Conservation (phyloP, 108 stramenopile species). For the Aurantiochytrium sp. region DNA sequence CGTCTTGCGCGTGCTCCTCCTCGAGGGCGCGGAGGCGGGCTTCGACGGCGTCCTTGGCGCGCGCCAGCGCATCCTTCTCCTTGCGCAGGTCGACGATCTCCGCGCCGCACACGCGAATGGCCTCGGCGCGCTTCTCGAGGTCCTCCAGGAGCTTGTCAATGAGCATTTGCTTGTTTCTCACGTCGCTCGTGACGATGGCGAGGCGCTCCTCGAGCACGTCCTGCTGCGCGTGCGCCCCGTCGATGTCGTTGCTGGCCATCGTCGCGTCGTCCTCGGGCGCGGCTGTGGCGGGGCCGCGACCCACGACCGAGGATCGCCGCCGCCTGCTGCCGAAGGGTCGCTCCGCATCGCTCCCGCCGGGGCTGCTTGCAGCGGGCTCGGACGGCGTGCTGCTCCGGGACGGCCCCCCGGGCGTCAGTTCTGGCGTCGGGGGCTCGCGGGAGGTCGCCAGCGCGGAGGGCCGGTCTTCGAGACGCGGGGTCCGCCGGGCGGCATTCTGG, state of each 20-base stretch:
- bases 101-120: background rate
- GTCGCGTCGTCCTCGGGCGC: background rate
- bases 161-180: background rate
- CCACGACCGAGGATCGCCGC: too few species aligned
- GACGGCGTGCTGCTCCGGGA: too few species aligned
- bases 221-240: too few species aligned
- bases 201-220: background rate
- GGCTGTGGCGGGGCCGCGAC: too few species aligned
- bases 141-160: slow-evolving; percentile 5
- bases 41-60: background rate
- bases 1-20: background rate
- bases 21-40: background rate
- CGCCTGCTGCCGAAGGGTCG: too few species aligned
- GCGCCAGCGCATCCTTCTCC: background rate
- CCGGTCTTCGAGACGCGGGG: too few species aligned
- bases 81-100: slow-evolving; percentile 20
- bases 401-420: too few species aligned
- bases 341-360: too few species aligned
- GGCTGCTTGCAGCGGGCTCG: too few species aligned
- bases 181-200: background rate
- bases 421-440: too few species aligned
- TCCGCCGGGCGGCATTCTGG: too few species aligned
- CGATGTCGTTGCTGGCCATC: background rate
- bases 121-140: background rate
- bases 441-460: too few species aligned